These are phyloP conservation scores for Tagetes patula DNA, from an alignment of 129 eudicot genomes.

Conservation along the genomic window DNA sequence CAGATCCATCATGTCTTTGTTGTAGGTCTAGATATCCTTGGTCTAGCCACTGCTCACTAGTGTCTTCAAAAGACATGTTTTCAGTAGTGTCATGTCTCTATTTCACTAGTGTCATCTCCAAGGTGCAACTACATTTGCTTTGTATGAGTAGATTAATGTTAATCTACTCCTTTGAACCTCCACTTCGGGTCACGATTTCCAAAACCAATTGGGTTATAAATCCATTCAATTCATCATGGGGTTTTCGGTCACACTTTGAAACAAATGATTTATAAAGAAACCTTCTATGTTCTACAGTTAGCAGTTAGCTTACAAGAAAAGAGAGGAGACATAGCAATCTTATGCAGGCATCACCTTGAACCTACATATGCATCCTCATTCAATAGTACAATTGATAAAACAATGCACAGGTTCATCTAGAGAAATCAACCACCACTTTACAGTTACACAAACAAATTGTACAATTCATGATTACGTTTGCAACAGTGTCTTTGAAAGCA, in stretches of 20 bases:
- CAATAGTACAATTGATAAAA: not conserved
- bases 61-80: too few relatives aligned
- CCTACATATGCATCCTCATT: not conserved
- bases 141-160: too few relatives aligned
- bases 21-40: not conserved
- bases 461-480: not conserved
- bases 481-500: not conserved
- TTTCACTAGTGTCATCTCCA: too few relatives aligned
- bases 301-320: not conserved
- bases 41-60: too few relatives aligned
- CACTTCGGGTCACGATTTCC: not conserved
- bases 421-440: constrained; percentile 14
- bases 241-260: not conserved
- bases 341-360: not conserved
- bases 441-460: constrained; percentile 8
- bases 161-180: not conserved
- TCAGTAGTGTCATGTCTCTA: too few relatives aligned
- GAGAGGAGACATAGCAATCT: not conserved
- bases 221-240: not conserved
- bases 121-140: too few relatives aligned
- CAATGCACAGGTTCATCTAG: constrained; percentile 13
- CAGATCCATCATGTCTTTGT: not conserved
- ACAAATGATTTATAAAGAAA: too few relatives aligned
- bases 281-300: not conserved
- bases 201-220: not conserved